A percentile compares a stretch with the other conserved stretches of the same genome.
phyloP scores from a whole-genome alignment of 371 early-diverging fungal genomes.

The Mortierella polycephala region DNA sequence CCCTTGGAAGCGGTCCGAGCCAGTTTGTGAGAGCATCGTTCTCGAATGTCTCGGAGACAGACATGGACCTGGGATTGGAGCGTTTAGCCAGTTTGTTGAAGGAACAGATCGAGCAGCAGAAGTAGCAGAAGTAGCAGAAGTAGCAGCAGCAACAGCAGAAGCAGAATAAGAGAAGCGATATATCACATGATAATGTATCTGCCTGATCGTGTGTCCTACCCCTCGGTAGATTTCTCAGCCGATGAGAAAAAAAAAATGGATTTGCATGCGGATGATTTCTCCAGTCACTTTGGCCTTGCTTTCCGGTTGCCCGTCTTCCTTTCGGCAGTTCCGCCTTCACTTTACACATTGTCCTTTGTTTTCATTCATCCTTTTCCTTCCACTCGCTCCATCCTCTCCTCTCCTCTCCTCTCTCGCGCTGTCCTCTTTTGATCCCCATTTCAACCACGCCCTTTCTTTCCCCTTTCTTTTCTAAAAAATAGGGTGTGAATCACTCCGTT shows the following conservation, averaged over 20 bases:
- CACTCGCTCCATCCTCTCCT: background rate
- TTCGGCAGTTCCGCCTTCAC: too few relatives aligned
- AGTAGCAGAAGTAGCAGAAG: background rate
- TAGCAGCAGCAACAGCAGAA: too few relatives aligned
- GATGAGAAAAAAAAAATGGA: background rate
- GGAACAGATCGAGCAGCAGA: slow-evolving; percentile 27
- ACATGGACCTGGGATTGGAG: slow-evolving; percentile 72
- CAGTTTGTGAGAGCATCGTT: slow-evolving; percentile 70
- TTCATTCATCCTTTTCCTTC: background rate
- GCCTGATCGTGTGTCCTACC: background rate
- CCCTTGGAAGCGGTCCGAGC: slow-evolving; percentile 34
- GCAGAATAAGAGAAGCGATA: too few relatives aligned
- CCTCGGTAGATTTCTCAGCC: background rate
- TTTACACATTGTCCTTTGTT: background rate
- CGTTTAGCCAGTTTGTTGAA: slow-evolving; percentile 61
- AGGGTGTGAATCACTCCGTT: background rate
- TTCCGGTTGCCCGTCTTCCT: background rate
- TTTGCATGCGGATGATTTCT: background rate
- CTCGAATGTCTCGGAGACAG: slow-evolving; percentile 67
- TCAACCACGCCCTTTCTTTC: background rate
- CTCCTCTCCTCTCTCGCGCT: background rate
- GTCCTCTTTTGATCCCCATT: background rate
- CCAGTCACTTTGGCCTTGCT: background rate
- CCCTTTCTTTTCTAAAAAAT: background rate
- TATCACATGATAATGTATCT: background rate